Percentiles rank a stretch among this genome's conserved stretches.
phyloP scores from a whole-genome alignment of 306 rosid genomes.

The Sindora glabra region DNA sequence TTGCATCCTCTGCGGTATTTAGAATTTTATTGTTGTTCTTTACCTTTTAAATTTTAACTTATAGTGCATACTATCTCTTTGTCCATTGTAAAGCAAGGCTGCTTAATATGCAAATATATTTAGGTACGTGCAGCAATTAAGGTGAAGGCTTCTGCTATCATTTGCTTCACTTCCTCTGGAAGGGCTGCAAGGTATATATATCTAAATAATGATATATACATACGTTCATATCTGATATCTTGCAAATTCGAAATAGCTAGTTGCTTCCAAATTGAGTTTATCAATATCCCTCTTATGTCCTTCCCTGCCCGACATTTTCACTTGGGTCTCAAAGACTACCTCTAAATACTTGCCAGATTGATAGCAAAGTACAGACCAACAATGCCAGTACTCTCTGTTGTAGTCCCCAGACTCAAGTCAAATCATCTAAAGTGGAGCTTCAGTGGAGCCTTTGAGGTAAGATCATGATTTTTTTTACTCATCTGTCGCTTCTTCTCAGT shows the following conservation, averaged over 20 bases:
- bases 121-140: conserved; percentile 98
- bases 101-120: conserved; percentile 11
- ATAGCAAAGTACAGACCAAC: conserved; percentile 91
- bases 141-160: conserved; percentile 92
- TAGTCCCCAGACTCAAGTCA: conserved; percentile 73
- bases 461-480: conserved; percentile 6
- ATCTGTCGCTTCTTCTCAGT: conserved; percentile 3
- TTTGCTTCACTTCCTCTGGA: conserved; percentile 98
- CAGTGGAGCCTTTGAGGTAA: conserved; percentile 92
- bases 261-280: not conserved
- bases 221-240: not conserved
- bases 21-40: not conserved
- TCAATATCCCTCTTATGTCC: not conserved
- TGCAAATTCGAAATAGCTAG: not conserved
- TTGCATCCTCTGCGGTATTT: conserved; percentile 95
- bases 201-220: not conserved
- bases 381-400: conserved; percentile 90
- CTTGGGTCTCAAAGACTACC: not conserved
- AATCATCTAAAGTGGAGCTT: conserved; percentile 91
- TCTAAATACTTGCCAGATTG: conserved; percentile 62
- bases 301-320: conserved; percentile 1
- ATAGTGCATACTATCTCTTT: not conserved
- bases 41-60: not conserved
- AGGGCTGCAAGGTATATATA: conserved; percentile 83
- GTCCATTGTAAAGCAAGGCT: not conserved